These are phyloP conservation scores for Gossypium stocksii DNA, from an alignment of 345 rosid genomes.

Conservation along the genomic window DNA sequence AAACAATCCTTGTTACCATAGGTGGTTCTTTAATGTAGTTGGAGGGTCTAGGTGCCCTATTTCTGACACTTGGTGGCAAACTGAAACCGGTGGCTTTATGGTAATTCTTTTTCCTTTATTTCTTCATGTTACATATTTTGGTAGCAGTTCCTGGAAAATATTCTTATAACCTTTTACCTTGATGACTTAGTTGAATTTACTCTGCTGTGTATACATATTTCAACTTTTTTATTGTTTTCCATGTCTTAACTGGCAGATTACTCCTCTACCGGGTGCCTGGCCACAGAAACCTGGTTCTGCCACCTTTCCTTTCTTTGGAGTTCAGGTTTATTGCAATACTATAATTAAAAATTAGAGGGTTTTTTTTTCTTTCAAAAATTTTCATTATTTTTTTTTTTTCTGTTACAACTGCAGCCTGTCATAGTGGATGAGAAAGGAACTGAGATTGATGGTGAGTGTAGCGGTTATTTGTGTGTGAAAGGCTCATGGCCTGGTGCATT, in stretches of 20 bases:
- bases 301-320: constrained; percentile 99
- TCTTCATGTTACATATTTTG: constrained; percentile 2
- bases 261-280: constrained; percentile 99
- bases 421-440: constrained; percentile 95
- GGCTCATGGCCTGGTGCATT: constrained; percentile 97
- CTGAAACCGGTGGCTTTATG: constrained; percentile 99
- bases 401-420: constrained; percentile 52
- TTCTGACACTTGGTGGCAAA: constrained; percentile 99
- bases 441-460: constrained; percentile 94
- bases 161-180: background rate
- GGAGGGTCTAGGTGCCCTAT: constrained; percentile 93
- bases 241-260: constrained; percentile 50
- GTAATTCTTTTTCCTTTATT: constrained; percentile 28
- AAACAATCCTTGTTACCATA: constrained; percentile 26
- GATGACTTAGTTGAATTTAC: background rate
- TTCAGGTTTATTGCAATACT: constrained; percentile 55
- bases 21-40: constrained; percentile 93
- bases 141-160: background rate
- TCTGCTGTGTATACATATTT: background rate
- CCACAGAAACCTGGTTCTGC: constrained; percentile 99
- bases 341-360: background rate
- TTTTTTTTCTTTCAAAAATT: background rate
- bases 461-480: constrained; percentile 86
- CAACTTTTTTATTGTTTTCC: constrained; percentile 10
- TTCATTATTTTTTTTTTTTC: constrained; percentile 13